Conservation (phyloP, 805 yeast genomes). For the Ogataea glucozyma region DNA sequence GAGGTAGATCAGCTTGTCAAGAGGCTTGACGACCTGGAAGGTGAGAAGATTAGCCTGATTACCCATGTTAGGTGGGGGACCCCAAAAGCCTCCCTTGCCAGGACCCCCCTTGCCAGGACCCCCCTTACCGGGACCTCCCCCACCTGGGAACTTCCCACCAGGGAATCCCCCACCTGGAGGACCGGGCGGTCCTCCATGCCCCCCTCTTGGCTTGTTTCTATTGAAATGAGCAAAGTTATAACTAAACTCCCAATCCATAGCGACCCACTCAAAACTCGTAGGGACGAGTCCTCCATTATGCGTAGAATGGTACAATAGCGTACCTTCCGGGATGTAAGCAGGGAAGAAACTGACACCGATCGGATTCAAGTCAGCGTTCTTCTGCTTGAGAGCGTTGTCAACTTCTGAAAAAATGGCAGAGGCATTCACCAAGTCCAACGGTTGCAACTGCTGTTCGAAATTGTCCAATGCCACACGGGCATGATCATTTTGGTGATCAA, state of each 20-base stretch:
- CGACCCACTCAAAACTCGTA: constrained; percentile 57
- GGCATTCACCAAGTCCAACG: constrained; percentile 49
- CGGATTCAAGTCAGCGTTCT: constrained; percentile 53
- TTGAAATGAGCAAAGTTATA: constrained; percentile 42
- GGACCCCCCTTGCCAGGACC: background rate
- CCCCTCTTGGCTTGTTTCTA: constrained; percentile 17
- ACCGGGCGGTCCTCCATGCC: background rate
- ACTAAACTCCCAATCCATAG: constrained; percentile 64
- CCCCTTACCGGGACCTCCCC: constrained; percentile 9
- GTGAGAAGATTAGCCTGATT: constrained; percentile 39
- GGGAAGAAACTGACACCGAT: constrained; percentile 60
- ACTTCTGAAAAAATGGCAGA: constrained; percentile 57
- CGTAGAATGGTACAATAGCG: constrained; percentile 57
- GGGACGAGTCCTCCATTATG: constrained; percentile 40
- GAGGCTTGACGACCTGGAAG: constrained; percentile 47
- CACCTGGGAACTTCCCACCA: too few relatives aligned
- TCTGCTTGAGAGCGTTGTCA: constrained; percentile 52
- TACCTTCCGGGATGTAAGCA: constrained; percentile 60
- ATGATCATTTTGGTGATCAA: background rate
- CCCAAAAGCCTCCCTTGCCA: background rate
- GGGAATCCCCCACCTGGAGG: constrained; percentile 2
- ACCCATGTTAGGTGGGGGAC: constrained; percentile 1
- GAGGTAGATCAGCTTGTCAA: constrained; percentile 50
- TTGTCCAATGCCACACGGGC: constrained; percentile 18
- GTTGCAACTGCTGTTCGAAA: constrained; percentile 26